Evolutionary conservation across 176 grass and related monocot species (phyloP).

Genomic region (Triticum monococcum): DNA sequence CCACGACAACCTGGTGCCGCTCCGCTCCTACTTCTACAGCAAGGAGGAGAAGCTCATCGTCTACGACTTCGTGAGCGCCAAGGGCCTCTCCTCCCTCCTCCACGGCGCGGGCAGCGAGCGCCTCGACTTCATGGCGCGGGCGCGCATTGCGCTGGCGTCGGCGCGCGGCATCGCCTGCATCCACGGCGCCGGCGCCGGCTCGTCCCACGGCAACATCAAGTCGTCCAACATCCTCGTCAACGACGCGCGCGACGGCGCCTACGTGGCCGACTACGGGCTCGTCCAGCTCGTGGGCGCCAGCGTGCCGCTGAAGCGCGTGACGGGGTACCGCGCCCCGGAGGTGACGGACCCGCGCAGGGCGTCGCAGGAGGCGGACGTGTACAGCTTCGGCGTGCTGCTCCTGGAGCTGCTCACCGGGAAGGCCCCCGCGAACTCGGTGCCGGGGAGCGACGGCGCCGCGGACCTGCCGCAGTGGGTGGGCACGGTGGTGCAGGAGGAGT

Average conservation of each 20-base stretch:
- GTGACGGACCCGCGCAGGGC: slow-evolving; percentile 30
- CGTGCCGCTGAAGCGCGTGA: slow-evolving; percentile 40
- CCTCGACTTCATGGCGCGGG: slow-evolving; percentile 51
- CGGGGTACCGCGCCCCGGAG: slow-evolving; percentile 64
- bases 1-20: slow-evolving; percentile 46
- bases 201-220: slow-evolving; percentile 91
- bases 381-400: slow-evolving; percentile 79
- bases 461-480: slow-evolving; percentile 80
- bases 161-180: slow-evolving; percentile 71
- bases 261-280: slow-evolving; percentile 64
- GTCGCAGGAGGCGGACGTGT: slow-evolving; percentile 69
- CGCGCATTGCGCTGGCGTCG: slow-evolving; percentile 50
- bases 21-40: slow-evolving; percentile 85
- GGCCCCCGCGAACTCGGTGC: slow-evolving; percentile 40
- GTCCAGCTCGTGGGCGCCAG: slow-evolving; percentile 29
- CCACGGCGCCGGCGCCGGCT: slow-evolving; percentile 42
- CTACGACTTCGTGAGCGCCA: slow-evolving; percentile 54
- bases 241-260: slow-evolving; percentile 23
- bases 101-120: slow-evolving; percentile 42
- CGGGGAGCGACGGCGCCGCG: slow-evolving; percentile 35
- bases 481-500: slow-evolving; percentile 64
- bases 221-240: slow-evolving; percentile 69
- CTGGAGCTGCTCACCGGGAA: slow-evolving; percentile 70
- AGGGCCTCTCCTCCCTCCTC: slow-evolving; percentile 62
- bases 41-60: slow-evolving; percentile 81